These are phyloP conservation scores for Alternaria sp. DNA, from an alignment of 2,329 filamentous ascomycete species.

Conservation along the genomic window DNA sequence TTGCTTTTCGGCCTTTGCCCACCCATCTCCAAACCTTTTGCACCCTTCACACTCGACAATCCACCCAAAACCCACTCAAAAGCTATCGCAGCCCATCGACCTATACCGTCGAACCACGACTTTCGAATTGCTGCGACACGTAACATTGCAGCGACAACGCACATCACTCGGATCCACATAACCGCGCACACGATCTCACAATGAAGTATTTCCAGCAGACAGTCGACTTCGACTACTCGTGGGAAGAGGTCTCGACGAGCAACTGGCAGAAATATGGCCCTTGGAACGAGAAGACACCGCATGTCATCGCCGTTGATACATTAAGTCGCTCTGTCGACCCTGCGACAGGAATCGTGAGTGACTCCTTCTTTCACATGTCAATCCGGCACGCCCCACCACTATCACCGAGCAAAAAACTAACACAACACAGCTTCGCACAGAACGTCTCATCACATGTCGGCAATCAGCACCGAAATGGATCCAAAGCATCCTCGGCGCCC, in stretches of 20 bases:
- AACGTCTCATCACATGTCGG: slow-evolving; percentile 71
- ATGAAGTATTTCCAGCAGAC: slow-evolving; percentile 97
- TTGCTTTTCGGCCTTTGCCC: slow-evolving; percentile 28
- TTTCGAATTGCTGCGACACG: neutral
- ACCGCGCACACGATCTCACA: slow-evolving; percentile 13
- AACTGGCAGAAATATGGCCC: slow-evolving; percentile 99
- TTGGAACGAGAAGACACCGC: slow-evolving; percentile 98
- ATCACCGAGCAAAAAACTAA: slow-evolving; percentile 19
- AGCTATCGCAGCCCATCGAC: slow-evolving; percentile 16
- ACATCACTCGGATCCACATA: neutral
- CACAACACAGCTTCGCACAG: slow-evolving; percentile 68
- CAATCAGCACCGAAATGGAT: slow-evolving; percentile 82
- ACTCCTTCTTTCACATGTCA: slow-evolving; percentile 23
- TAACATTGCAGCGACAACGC: slow-evolving; percentile 10
- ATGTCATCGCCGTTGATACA: slow-evolving; percentile 95
- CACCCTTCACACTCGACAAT: slow-evolving; percentile 19
- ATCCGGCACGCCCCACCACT: slow-evolving; percentile 6
- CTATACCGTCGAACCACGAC: neutral
- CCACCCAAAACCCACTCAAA: slow-evolving; percentile 14
- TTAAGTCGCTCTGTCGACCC: slow-evolving; percentile 75
- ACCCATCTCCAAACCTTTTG: slow-evolving; percentile 22
- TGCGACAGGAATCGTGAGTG: slow-evolving; percentile 70
- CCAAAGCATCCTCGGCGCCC: slow-evolving; percentile 77
- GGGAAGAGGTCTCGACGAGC: slow-evolving; percentile 95
- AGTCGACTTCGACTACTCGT: slow-evolving; percentile 95